Conservation (phyloP, 163 green algal species). For the Chlamydomonas reinhardtii region DNA sequence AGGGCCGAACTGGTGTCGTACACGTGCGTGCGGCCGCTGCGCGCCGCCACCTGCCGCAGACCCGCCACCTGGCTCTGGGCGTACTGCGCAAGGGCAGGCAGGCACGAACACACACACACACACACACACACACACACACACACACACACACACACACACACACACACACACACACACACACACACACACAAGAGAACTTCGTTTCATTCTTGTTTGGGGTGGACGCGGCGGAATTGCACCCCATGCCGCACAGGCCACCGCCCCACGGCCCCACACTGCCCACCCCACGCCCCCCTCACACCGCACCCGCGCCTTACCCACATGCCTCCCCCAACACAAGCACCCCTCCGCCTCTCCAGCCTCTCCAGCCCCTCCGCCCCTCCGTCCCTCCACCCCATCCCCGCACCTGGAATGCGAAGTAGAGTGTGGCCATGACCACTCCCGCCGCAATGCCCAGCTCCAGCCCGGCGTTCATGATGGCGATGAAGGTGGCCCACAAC, state of each 20-base stretch:
- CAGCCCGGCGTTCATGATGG: constrained; percentile 74
- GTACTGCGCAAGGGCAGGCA: not conserved
- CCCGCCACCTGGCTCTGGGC: constrained; percentile 55
- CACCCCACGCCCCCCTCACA: too few species aligned
- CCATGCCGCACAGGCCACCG: too few species aligned
- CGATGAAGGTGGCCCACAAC: constrained; percentile 81
- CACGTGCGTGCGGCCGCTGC: constrained; percentile 51
- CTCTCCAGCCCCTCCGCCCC: not conserved
- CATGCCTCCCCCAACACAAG: too few species aligned
- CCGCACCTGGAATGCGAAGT: constrained; percentile 66
- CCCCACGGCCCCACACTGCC: too few species aligned
- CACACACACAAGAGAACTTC: too few species aligned
- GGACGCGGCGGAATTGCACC: too few species aligned
- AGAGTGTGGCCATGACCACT: constrained; percentile 58
- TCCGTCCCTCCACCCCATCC: not conserved
- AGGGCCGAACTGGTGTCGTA: constrained; percentile 64
- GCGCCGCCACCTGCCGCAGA: constrained; percentile 51
- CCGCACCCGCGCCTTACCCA: too few species aligned
- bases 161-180: too few species aligned
- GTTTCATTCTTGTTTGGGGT: too few species aligned
- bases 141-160: too few species aligned
- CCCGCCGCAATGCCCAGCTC: constrained; percentile 57
- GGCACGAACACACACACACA: not conserved
- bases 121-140: too few species aligned
- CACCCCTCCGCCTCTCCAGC: not conserved